These are phyloP conservation scores for Monascus purpureus DNA, from an alignment of 495 filamentous ascomycete species.

Conservation along the genomic window DNA sequence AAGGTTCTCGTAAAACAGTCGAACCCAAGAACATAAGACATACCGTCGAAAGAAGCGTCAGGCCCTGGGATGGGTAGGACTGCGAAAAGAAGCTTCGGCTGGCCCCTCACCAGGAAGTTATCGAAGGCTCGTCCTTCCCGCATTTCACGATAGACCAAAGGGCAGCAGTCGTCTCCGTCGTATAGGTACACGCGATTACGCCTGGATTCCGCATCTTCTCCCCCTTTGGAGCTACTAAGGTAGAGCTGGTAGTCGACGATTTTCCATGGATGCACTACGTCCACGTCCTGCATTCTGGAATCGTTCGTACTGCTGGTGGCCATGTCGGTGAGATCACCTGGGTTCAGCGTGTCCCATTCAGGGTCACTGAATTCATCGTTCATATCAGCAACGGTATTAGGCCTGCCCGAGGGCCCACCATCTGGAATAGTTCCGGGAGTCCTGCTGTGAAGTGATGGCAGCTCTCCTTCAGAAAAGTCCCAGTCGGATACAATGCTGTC, in stretches of 20 bases:
- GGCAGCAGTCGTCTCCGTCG: conserved; percentile 13
- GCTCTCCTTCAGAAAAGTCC: background rate
- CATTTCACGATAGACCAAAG: conserved; percentile 11
- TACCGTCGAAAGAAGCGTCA: conserved; percentile 2
- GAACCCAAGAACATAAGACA: conserved; percentile 19
- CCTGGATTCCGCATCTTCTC: conserved; percentile 5
- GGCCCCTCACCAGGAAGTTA: conserved; percentile 2
- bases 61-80: conserved; percentile 15
- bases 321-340: too few relatives aligned
- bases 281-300: background rate
- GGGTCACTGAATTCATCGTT: background rate
- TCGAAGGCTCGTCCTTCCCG: conserved; percentile 3
- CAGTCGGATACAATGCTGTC: too few relatives aligned
- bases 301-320: background rate
- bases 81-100: conserved; percentile 13
- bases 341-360: too few relatives aligned
- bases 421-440: too few relatives aligned
- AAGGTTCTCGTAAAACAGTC: conserved; percentile 11
- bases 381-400: background rate
- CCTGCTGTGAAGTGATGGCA: background rate
- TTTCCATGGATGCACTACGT: conserved; percentile 16
- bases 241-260: conserved; percentile 24
- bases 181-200: conserved; percentile 11
- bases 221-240: conserved; percentile 12
- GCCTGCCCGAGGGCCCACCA: too few relatives aligned